Base-by-base conservation (phyloP, 306 rosid genomes). In the Vigna radiata region DNA sequence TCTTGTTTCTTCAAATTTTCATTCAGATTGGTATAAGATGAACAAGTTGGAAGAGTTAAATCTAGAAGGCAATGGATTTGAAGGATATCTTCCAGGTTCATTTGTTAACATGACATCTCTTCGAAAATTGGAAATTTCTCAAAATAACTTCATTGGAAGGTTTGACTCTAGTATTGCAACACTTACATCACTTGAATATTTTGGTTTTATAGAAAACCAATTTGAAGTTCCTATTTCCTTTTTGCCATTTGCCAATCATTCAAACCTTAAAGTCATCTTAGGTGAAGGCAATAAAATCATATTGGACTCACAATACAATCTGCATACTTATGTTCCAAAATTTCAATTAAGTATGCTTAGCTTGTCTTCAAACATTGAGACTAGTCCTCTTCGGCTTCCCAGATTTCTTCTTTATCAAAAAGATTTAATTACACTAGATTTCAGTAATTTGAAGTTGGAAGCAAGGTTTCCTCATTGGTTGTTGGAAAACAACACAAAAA, bases 191-290 rank as follows among this genome's bases (percentile, higher is more conserved):
- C 83, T 80, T 31, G 64, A 54, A 66, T 4, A 29, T 54, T 14
- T 80, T 64, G n/a, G 1, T 41, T 80, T 80, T 18, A 17, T 0
- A 7, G 25, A 4, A 7, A 79, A 71, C 67, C 59, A 63, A n/a
- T 72, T 79, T 72, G 39, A 62, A 10, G 21, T 79, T 5, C 78
- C 58, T 23, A 4, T 54, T 16, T 71, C 83, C n/a, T 41, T 79
- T 17, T 1, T 37, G 4, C 16, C 36, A 16, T 77, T 77, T 39
- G 60, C 60, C 59, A 68, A 77, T 46, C 29, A 43, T 29, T 77
- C 81, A 10, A 23, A 55, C 14, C 11, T 77, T 3, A 77, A 55
- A 12, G 12, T 17, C 39, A 68, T 77, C 0, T 4, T 44, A 17
- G 81, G 75, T 2, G 0, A n/a, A 10, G 75, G 75, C 0, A 73